Evolutionary conservation across 805 yeast species (phyloP), one percentile per base, ranked within the genome.

Genomic region (Yamadazyma phyllophila): DNA sequence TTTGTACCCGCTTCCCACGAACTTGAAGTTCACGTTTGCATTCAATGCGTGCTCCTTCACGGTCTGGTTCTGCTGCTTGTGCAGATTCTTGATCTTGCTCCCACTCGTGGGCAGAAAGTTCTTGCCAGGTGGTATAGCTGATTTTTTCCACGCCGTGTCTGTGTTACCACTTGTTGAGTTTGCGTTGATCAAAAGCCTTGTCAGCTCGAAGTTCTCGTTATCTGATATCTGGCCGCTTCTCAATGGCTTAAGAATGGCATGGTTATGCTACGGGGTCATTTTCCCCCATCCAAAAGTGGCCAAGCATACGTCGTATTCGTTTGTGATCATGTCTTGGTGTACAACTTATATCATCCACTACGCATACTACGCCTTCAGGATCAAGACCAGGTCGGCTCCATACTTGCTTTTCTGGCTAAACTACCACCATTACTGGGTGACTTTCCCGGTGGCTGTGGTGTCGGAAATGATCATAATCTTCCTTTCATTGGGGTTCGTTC

Each of bases 71-170:
- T 68, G 78, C 48, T 76, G 80, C 48, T 66, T 62, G 43, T 54
- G 70, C 2, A 61, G 92, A 39, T 71, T 82, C 50, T 44, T 73
- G 11, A 62, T 82, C 1, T 63, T 85, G 26, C 63, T 80, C 37
- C 87, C 88, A 0, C 62, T 85, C 20, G 88, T 82, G n/a, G 86
- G 88, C 0, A 62, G 80, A 27, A 70, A 69, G 51, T 84, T 82
- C 52, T 60, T 84, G 15, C 85, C 89, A 1, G 88, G 84, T 6
- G 90, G 88, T 0, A 80, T 85, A 10, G 86, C 87, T 37, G 85
- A 79, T 52, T 84, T 82, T 62, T 77, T 81, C 53, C 76, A 71
- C 39, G 63, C 64, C 9, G 70, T 71, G 26, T 51, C 75, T 1
- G 46, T 66, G 14, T 47, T 64, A 7, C 75, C 76, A 9, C 52